phyloP scores from a whole-genome alignment of 371 early-diverging fungal genomes.

The Sporodiniella umbellata region DNA sequence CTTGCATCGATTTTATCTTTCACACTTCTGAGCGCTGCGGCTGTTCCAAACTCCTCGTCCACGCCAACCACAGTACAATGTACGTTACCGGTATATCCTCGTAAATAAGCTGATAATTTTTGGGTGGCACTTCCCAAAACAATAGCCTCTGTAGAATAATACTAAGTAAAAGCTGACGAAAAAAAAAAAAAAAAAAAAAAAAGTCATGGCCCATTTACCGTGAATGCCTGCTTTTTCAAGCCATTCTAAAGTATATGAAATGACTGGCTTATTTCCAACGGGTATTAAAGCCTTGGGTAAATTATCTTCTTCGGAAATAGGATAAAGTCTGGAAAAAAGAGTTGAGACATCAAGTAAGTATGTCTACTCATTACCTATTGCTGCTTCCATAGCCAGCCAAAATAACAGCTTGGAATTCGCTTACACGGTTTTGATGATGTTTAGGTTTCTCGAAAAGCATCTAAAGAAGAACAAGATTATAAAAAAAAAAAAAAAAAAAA shows the following conservation, averaged over 20 bases:
- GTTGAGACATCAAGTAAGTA: too few species aligned
- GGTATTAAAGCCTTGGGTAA: slow-evolving; percentile 91
- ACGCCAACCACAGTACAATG: slow-evolving; percentile 59
- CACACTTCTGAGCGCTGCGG: slow-evolving; percentile 78
- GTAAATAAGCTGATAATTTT: slow-evolving; percentile 68
- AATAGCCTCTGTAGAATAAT: slow-evolving; percentile 74
- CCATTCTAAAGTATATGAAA: slow-evolving; percentile 90
- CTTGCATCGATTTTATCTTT: slow-evolving; percentile 76
- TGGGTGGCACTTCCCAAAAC: slow-evolving; percentile 56
- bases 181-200: not conserved
- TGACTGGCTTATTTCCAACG: slow-evolving; percentile 90
- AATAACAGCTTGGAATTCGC: slow-evolving; percentile 78
- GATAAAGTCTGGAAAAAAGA: slow-evolving; percentile 79
- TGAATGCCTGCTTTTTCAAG: slow-evolving; percentile 82
- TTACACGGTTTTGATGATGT: slow-evolving; percentile 25
- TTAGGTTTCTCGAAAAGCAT: slow-evolving; percentile 49
- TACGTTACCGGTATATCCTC: slow-evolving; percentile 67
- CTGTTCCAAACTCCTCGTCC: slow-evolving; percentile 79
- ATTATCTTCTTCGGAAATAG: slow-evolving; percentile 78
- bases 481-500: not conserved
- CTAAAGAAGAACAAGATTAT: not conserved
- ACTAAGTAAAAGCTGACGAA: not conserved
- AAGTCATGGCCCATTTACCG: slow-evolving; percentile 44
- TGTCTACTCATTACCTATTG: too few species aligned
- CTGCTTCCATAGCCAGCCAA: slow-evolving; percentile 73